These are phyloP conservation scores for Phanerochaete sordida DNA, from an alignment of 768 basidiomycete species.

Conservation along the genomic window DNA sequence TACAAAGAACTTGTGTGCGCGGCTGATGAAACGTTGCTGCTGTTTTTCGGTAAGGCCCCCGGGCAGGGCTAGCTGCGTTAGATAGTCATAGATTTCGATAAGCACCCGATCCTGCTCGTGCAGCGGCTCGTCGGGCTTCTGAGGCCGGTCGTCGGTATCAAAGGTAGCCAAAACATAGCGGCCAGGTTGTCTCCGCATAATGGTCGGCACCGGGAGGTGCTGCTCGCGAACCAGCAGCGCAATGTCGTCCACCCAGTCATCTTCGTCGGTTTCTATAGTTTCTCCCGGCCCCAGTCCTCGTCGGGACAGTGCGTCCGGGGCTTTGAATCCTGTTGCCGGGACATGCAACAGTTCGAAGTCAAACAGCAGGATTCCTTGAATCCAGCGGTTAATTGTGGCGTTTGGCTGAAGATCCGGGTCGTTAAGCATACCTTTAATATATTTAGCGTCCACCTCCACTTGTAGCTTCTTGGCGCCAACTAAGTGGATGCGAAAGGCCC, in stretches of 20 bases:
- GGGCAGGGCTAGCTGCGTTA: too few species aligned
- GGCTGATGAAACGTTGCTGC: too few species aligned
- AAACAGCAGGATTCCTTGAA: constrained; percentile 34
- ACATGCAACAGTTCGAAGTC: constrained; percentile 36
- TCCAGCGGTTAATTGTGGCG: constrained; percentile 39
- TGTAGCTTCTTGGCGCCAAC: constrained; percentile 27
- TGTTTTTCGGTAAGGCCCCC: too few species aligned
- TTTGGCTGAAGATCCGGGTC: constrained; percentile 36
- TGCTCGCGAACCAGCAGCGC: too few species aligned
- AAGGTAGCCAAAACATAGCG: too few species aligned
- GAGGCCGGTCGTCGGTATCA: too few species aligned
- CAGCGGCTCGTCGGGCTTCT: too few species aligned
- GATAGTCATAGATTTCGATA: too few species aligned
- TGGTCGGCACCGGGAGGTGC: too few species aligned
- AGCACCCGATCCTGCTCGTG: too few species aligned
- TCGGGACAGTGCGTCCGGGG: constrained; percentile 30
- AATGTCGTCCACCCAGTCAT: constrained; percentile 21
- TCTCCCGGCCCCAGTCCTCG: neutral
- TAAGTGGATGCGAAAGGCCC: constrained; percentile 20
- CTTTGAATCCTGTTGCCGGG: constrained; percentile 19
- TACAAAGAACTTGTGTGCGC: too few species aligned
- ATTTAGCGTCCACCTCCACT: constrained; percentile 36
- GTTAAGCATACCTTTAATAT: constrained; percentile 40
- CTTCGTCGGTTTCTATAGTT: constrained; percentile 5
- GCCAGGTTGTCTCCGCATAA: too few species aligned